These are phyloP conservation scores for Ettlia oleoabundans DNA, from an alignment of 139 green algal genomes.

Conservation along the genomic window DNA sequence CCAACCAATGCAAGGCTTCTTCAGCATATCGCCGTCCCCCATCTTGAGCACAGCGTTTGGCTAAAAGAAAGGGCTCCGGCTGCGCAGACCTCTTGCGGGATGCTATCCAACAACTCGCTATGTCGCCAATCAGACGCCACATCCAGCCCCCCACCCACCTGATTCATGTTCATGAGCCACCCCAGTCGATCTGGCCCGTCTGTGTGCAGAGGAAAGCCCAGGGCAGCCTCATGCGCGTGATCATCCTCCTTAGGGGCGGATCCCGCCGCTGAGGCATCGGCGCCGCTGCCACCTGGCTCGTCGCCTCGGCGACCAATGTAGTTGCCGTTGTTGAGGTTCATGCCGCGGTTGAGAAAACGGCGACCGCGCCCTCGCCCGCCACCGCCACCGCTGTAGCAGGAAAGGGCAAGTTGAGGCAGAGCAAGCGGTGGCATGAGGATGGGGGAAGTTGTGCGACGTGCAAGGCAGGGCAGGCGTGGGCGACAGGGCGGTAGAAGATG, in stretches of 20 bases:
- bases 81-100: too few species aligned
- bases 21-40: too few species aligned
- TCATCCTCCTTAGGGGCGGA: conserved; percentile 45
- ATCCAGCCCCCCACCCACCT: conserved; percentile 55
- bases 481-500: too few species aligned
- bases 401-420: background rate
- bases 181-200: conserved; percentile 79
- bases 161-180: conserved; percentile 94
- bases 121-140: too few species aligned
- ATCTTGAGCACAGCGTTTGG: too few species aligned
- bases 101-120: too few species aligned
- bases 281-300: background rate
- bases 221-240: conserved; percentile 68
- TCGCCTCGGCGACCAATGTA: conserved; percentile 20
- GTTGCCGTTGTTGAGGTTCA: conserved; percentile 49
- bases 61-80: too few species aligned
- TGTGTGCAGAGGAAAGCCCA: conserved; percentile 82
- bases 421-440: background rate
- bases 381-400: background rate
- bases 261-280: background rate
- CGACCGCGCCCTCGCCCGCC: conserved; percentile 28
- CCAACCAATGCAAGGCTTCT: background rate
- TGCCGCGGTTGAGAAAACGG: conserved; percentile 46
- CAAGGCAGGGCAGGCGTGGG: background rate
- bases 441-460: background rate